Conservation (phyloP, 1,284 basidiomycete species). For the Takashimella koratensis region DNA sequence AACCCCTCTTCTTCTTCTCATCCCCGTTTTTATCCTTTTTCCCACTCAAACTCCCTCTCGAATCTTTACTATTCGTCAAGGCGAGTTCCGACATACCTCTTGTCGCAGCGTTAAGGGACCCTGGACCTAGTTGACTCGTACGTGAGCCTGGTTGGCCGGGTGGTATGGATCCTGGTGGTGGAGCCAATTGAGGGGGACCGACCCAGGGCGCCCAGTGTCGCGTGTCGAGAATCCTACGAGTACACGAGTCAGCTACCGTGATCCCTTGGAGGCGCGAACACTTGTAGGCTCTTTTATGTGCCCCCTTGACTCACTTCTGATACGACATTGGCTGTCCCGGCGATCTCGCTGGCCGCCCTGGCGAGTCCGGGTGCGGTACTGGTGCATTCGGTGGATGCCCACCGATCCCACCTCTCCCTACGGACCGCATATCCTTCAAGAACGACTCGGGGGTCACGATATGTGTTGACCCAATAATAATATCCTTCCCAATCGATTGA, state of each 20-base stretch:
- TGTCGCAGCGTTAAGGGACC: constrained; percentile 15
- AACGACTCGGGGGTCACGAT: constrained; percentile 77
- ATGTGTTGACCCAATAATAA: constrained; percentile 92
- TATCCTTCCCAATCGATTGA: constrained; percentile 71
- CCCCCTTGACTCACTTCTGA: constrained; percentile 54
- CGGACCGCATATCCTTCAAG: constrained; percentile 76
- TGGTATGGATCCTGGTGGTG: constrained; percentile 27
- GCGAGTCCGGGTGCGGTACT: constrained; percentile 47
- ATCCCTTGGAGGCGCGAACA: background rate
- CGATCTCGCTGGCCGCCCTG: constrained; percentile 53
- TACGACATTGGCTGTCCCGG: constrained; percentile 67
- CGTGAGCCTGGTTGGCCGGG: no score
- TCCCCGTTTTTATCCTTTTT: constrained; percentile 46
- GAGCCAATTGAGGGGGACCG: constrained; percentile 42
- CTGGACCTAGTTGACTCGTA: constrained; percentile 6
- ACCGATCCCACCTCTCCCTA: constrained; percentile 72
- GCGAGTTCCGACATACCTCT: constrained; percentile 18
- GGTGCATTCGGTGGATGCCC: constrained; percentile 67
- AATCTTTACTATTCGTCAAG: constrained; percentile 12
- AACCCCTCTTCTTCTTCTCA: constrained; percentile 63
- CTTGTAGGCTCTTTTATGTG: background rate
- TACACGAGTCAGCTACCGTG: constrained; percentile 4
- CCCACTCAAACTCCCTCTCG: constrained; percentile 30
- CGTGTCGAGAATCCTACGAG: constrained; percentile 40
- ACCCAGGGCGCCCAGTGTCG: constrained; percentile 47